Evolutionary conservation across 1,139 yeast species (phyloP), one percentile per base, ranked within the genome.

Genomic region (Geotrichum siamense): DNA sequence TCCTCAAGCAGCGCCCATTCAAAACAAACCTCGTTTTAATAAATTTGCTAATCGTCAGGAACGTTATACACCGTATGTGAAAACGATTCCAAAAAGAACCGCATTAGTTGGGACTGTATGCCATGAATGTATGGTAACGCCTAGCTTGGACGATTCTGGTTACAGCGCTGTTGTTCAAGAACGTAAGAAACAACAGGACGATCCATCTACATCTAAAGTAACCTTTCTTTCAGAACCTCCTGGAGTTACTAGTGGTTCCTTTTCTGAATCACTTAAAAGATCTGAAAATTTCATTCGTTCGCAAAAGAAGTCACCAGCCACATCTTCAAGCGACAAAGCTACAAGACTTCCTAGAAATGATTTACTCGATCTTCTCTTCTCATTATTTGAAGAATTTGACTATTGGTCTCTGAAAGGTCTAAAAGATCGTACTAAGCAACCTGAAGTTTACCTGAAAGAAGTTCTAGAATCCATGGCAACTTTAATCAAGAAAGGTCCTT

Each of bases 391-490:
- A 61, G 94, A 89, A 63, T 87, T 84, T 62, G 97, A 91, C 60
- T 91, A 89, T 64, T 91, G 98, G 98, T 81, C 94, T 9, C 73
- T 91, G 72, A 87, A 87, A 64, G 96, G 96, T 30, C 70, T 91
- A 51, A 83, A 87, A 60, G 98, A 91, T 62, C 76, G 95, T 55
- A 87, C 97, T 2, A 81, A 82, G 58, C 99, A 91, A 68, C 99
- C 99, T 1, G 98, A 93, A 61, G 81, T 84, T 2, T 93, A 85
- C 61, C 70, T 91, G 54, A 87, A 91, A 60, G 96, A 89, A 60
- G 83, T 91, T 44, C 70, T 91, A 43, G 98, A 91, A 50, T 78
- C 84, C 39, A 86, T 91, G 60, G 98, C 98, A 1, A 75, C 78
- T 37, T 72, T 91, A 57, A 89, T 84, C 56, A 87, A 91, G 60